Base-by-base conservation (phyloP, 108 stramenopile species). In the Nitzschia inconspicua region DNA sequence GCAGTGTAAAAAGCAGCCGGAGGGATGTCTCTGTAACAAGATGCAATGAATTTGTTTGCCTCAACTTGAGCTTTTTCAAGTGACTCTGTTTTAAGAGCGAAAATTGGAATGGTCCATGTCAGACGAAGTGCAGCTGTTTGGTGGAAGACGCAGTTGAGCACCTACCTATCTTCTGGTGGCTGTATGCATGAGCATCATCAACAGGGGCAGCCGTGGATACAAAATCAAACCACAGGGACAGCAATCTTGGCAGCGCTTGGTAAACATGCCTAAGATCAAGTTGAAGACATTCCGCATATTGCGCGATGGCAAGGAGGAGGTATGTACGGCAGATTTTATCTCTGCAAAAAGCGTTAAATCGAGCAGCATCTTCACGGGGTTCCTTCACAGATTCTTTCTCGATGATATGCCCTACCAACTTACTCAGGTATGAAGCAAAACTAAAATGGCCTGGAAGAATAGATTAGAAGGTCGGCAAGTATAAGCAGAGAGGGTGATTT, bases 211-310 rank as follows among this genome's bases (percentile, higher is more conserved):
- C n/a, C n/a, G n/a, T 46, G 8, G 81, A 75, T 24, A 82, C 86
- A 56, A 88, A 88, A 46, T 91, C 89, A 53, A 93, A 89, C 90
- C 89, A 95, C 40, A 93, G 70, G 3, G 95, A 83, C 26, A 95
- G 63, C 52, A 95, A 55, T 3, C 95, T 79, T 9, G 95, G 91
- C 4, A 95, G 80, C 5, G 91, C 90, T 49, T 91, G 85, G 55
- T 82, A 91, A 35, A 91, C 83, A 60, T 95, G 91, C 47, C 90
- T 91, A 34, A 76, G 57, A 18, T 82, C 82, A 7, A 83, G 49
- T 25, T 73, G 74, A 24, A 95, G 53, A n/a, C 84, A 66, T 19
- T 69, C 57, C 35, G 80, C 77, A 60, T 88, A 95, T 44, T 86
- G 77, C 29, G 76, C 23, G 29, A 95, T 82, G 23, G 91, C 80